A percentile compares a stretch with the other conserved stretches of the same genome.
These are phyloP conservation scores for Eimeria necatrix DNA, from an alignment of 169 alveolate genomes.

Conservation along the genomic window DNA sequence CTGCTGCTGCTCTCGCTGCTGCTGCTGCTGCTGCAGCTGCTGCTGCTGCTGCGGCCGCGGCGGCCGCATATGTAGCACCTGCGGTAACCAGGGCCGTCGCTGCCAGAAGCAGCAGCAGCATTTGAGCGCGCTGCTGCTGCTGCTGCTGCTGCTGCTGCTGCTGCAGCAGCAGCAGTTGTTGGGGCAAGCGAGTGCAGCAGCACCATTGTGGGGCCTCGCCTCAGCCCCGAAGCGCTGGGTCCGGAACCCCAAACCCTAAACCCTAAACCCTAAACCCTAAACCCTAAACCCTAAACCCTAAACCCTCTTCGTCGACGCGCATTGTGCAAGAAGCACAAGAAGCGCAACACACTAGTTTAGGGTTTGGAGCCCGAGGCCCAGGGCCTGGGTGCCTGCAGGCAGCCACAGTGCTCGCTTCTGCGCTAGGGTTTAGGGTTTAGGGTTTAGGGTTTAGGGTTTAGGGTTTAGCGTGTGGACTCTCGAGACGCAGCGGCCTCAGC, in stretches of 20 bases:
- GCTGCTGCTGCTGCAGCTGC: background rate
- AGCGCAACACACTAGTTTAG: too few relatives aligned
- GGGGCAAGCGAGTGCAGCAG: too few relatives aligned
- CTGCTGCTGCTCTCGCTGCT: too few relatives aligned
- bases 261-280: slow-evolving; percentile 26
- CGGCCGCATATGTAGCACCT: background rate
- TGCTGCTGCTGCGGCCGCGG: background rate
- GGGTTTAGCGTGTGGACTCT: too few relatives aligned
- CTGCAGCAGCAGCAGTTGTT: slow-evolving; percentile 49
- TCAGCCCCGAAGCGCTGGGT: too few relatives aligned
- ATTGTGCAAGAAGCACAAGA: too few relatives aligned
- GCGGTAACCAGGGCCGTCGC: background rate
- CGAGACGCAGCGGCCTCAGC: too few relatives aligned
- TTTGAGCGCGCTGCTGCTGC: background rate
- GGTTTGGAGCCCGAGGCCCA: too few relatives aligned
- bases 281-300: slow-evolving; percentile 24
- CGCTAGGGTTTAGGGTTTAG: slow-evolving; percentile 17
- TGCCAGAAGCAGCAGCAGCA: background rate
- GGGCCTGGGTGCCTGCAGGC: too few relatives aligned
- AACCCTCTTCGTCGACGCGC: background rate
- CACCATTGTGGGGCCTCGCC: background rate
- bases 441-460: slow-evolving; percentile 19
- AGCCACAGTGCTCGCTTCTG: too few relatives aligned
- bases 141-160: background rate
- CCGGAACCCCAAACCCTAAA: background rate